Evolutionary conservation across 108 stramenopile genomes (phyloP).

Genomic region (Hondaea fermentalgiana): DNA sequence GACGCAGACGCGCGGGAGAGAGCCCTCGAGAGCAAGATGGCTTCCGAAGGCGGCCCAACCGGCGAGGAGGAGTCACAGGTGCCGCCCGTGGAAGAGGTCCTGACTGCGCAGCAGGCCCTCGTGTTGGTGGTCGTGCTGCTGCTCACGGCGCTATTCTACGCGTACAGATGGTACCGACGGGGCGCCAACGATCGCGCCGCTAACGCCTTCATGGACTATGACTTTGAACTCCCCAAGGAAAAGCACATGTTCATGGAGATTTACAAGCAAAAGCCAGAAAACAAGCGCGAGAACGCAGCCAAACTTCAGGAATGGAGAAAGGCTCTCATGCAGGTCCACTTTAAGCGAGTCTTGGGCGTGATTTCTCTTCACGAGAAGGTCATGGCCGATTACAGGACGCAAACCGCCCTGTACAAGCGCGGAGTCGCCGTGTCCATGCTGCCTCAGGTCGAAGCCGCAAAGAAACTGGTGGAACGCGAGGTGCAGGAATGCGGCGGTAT

Average conservation of each 20-base stretch:
- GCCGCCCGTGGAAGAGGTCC: not conserved
- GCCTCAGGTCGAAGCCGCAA: not conserved
- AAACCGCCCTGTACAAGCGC: not conserved
- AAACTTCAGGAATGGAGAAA: not conserved
- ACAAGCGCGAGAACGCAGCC: not conserved
- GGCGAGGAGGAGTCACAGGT: not conserved
- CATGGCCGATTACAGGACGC: not conserved
- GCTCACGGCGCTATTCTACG: not conserved
- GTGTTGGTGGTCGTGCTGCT: not conserved
- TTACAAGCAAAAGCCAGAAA: not conserved
- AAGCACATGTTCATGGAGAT: not conserved
- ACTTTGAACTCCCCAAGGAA: not conserved
- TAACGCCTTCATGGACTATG: not conserved
- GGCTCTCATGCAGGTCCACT: not conserved
- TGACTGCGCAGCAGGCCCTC: constrained; percentile 6
- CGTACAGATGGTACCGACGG: not conserved
- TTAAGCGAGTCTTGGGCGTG: not conserved
- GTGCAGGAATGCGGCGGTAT: not conserved
- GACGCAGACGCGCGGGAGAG: no score
- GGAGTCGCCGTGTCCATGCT: not conserved
- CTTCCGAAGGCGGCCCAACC: no score
- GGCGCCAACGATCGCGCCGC: not conserved
- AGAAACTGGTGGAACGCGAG: not conserved
- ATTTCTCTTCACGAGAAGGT: not conserved
- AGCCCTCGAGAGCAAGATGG: no score